Conservation (phyloP, 2,329 filamentous ascomycete genomes). For the Apiospora hydei region DNA sequence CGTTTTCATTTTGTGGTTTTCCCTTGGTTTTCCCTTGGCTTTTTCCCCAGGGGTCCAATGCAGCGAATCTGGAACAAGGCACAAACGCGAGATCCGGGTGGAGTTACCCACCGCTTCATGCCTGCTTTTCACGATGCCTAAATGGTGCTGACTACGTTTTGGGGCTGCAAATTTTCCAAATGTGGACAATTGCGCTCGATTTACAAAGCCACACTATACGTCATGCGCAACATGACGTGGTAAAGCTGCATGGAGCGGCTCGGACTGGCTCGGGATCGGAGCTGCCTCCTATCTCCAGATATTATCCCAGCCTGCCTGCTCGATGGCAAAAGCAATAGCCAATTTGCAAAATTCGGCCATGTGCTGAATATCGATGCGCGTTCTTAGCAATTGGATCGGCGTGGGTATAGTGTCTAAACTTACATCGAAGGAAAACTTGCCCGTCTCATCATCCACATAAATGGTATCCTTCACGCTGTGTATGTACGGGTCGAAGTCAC, state of each 20-base stretch:
- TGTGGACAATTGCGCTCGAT: neutral
- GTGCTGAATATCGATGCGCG: slow-evolving; percentile 36
- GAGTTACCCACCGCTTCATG: neutral
- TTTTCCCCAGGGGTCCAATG: neutral
- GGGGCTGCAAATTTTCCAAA: neutral
- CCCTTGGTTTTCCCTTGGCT: too few species aligned
- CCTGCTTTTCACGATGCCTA: neutral
- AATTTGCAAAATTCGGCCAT: slow-evolving; percentile 51
- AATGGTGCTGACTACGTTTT: slow-evolving; percentile 12
- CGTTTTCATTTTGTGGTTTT: neutral
- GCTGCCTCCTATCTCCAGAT: slow-evolving; percentile 42
- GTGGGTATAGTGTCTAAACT: slow-evolving; percentile 27
- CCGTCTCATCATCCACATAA: slow-evolving; percentile 46
- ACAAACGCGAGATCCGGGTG: slow-evolving; percentile 4
- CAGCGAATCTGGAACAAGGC: neutral
- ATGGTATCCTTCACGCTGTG: slow-evolving; percentile 47
- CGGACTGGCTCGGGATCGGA: neutral
- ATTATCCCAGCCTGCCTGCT: slow-evolving; percentile 50
- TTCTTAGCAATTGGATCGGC: neutral
- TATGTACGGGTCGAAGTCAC: slow-evolving; percentile 49
- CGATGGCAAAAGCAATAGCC: slow-evolving; percentile 48
- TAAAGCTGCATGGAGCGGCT: slow-evolving; percentile 2
- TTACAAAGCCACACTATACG: neutral
- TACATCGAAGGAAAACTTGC: slow-evolving; percentile 48
- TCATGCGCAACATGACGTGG: slow-evolving; percentile 3